phyloP scores from a whole-genome alignment of 495 filamentous ascomycete species.

The Aspergillus funiculosus region DNA sequence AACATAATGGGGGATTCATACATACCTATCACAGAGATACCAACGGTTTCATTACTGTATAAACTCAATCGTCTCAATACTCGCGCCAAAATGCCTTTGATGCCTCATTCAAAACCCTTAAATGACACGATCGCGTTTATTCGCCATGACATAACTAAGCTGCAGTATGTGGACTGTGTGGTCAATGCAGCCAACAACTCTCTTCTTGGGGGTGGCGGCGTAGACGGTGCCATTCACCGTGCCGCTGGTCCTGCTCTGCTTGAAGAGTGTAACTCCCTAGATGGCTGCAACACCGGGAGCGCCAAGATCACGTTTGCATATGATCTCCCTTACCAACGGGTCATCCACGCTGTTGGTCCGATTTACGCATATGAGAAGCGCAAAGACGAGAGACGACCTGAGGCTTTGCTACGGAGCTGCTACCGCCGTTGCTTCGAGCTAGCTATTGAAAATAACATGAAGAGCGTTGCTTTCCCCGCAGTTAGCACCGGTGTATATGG shows the following conservation, averaged over 20 bases:
- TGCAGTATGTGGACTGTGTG: slow-evolving; percentile 67
- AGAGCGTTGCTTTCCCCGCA: slow-evolving; percentile 72
- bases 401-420: slow-evolving; percentile 55
- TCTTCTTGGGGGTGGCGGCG: slow-evolving; percentile 79
- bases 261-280: slow-evolving; percentile 61
- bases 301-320: slow-evolving; percentile 83
- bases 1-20: slow-evolving; percentile 14
- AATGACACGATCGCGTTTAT: slow-evolving; percentile 71
- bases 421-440: slow-evolving; percentile 71
- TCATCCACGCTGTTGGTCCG: slow-evolving; percentile 91
- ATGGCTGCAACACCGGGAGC: slow-evolving; percentile 69
- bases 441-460: slow-evolving; percentile 58
- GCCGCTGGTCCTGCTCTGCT: slow-evolving; percentile 67
- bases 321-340: slow-evolving; percentile 62
- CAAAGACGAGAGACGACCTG: slow-evolving; percentile 34
- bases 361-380: slow-evolving; percentile 50
- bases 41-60: slow-evolving; percentile 61
- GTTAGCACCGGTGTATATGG: slow-evolving; percentile 88
- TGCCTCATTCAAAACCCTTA: slow-evolving; percentile 44
- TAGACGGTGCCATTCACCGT: slow-evolving; percentile 81
- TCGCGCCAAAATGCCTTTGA: slow-evolving; percentile 16
- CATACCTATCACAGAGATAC: slow-evolving; percentile 50
- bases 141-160: slow-evolving; percentile 75
- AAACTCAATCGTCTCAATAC: slow-evolving; percentile 28
- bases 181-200: slow-evolving; percentile 87